Conservation (phyloP, 1,284 basidiomycete genomes). For the Ceratobasidium sp. region DNA sequence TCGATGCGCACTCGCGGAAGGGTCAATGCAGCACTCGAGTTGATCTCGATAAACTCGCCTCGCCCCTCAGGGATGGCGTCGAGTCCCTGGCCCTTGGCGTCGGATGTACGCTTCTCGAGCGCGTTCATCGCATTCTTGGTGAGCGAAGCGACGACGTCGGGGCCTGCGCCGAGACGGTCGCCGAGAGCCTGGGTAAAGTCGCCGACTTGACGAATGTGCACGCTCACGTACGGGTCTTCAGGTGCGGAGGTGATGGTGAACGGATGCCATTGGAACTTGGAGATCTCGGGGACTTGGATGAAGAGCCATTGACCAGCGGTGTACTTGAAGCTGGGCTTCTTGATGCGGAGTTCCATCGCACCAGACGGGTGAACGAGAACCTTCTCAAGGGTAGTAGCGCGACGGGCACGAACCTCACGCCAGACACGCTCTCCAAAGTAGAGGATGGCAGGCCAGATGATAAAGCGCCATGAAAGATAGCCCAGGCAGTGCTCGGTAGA, state of each 20-base stretch:
- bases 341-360: constrained; percentile 88
- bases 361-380: constrained; percentile 84
- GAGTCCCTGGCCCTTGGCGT: constrained; percentile 49
- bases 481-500: constrained; percentile 82
- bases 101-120: constrained; percentile 68
- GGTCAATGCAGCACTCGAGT: constrained; percentile 55
- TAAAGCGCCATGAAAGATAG: constrained; percentile 87
- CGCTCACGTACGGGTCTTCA: constrained; percentile 87
- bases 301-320: constrained; percentile 92
- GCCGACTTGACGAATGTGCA: constrained; percentile 91
- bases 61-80: constrained; percentile 59
- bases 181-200: constrained; percentile 87
- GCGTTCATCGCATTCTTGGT: constrained; percentile 80
- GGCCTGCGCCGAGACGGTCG: constrained; percentile 82
- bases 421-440: constrained; percentile 87
- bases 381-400: constrained; percentile 78
- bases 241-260: constrained; percentile 94
- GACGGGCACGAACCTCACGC: constrained; percentile 79
- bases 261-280: constrained; percentile 89
- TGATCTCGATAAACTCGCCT: constrained; percentile 83
- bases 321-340: constrained; percentile 89
- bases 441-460: constrained; percentile 82
- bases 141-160: constrained; percentile 76
- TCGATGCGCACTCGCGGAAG: constrained; percentile 84
- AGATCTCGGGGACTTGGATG: constrained; percentile 85